phyloP scores from a whole-genome alignment of 2,329 filamentous ascomycete genomes.

The Fulvia fulva region DNA sequence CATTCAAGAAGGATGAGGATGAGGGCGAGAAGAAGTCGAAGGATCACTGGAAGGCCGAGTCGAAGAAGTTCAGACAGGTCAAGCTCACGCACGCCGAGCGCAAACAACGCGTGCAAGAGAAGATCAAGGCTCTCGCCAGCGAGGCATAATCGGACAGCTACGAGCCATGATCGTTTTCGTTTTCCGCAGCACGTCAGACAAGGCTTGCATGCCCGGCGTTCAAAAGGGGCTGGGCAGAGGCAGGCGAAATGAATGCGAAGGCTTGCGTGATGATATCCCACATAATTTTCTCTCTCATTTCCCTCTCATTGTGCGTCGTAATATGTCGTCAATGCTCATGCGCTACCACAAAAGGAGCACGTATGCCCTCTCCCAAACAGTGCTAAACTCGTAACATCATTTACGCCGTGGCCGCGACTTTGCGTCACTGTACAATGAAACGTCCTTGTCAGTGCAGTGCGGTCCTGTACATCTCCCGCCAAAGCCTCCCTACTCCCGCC shows the following conservation, averaged over 20 bases:
- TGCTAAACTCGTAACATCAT: background rate
- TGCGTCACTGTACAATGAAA: background rate
- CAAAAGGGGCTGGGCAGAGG: background rate
- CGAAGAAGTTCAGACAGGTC: slow-evolving; percentile 74
- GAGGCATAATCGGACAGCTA: slow-evolving; percentile 21
- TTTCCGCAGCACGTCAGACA: slow-evolving; percentile 1
- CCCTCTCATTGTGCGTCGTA: background rate
- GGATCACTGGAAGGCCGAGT: slow-evolving; percentile 71
- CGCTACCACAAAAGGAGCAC: background rate
- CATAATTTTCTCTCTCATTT: background rate
- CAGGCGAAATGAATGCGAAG: slow-evolving; percentile 3
- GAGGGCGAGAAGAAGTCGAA: slow-evolving; percentile 88
- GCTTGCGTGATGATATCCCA: background rate
- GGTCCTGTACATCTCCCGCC: background rate
- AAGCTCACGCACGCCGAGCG: slow-evolving; percentile 85
- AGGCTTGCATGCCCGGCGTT: background rate
- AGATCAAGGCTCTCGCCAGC: slow-evolving; percentile 75
- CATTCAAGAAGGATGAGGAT: slow-evolving; percentile 83
- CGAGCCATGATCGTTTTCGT: background rate
- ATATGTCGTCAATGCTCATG: background rate
- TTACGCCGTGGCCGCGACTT: background rate
- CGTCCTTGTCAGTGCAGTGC: background rate
- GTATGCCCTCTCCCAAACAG: background rate
- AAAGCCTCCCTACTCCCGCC: background rate
- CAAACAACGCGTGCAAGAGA: slow-evolving; percentile 77